Percentiles rank a stretch among this genome's conserved stretches.
phyloP scores from a whole-genome alignment of 1,284 basidiomycete genomes.

The Cystobasidium pallidum region DNA sequence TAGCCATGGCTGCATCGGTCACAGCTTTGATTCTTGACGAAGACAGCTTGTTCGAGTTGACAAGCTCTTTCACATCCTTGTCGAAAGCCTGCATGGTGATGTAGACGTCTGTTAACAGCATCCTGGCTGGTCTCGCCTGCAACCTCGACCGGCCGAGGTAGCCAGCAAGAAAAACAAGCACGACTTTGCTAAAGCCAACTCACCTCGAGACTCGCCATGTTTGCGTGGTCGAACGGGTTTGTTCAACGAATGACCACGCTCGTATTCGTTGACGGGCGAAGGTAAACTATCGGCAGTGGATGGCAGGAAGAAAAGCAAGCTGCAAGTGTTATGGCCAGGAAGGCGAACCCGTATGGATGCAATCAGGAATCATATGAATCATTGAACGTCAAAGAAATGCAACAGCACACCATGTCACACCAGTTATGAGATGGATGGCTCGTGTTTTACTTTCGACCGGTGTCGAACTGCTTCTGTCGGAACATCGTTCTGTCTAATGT shows the following conservation, averaged over 20 bases:
- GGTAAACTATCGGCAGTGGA: neutral
- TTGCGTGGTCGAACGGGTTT: no score
- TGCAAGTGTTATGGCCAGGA: neutral
- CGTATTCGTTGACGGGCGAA: neutral
- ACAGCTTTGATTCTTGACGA: conserved; percentile 77
- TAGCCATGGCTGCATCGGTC: conserved; percentile 71
- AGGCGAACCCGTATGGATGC: neutral
- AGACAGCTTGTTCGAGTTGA: conserved; percentile 77
- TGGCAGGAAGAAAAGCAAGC: conserved; percentile 1
- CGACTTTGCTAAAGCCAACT: neutral
- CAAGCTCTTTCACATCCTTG: conserved; percentile 72
- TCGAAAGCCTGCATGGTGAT: conserved; percentile 69
- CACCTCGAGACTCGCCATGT: conserved; percentile 41
- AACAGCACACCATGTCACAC: no score
- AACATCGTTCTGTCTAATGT: no score
- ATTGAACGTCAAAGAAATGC: no score
- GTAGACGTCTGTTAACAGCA: neutral
- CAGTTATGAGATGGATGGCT: no score
- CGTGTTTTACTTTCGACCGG: no score
- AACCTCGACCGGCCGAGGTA: neutral
- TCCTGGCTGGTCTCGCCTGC: neutral
- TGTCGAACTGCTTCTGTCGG: no score
- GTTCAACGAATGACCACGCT: no score
- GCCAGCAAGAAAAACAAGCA: neutral
- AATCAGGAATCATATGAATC: neutral